These are phyloP conservation scores for Abelmoschus esculentus DNA, from an alignment of 345 rosid species.

Conservation along the genomic window DNA sequence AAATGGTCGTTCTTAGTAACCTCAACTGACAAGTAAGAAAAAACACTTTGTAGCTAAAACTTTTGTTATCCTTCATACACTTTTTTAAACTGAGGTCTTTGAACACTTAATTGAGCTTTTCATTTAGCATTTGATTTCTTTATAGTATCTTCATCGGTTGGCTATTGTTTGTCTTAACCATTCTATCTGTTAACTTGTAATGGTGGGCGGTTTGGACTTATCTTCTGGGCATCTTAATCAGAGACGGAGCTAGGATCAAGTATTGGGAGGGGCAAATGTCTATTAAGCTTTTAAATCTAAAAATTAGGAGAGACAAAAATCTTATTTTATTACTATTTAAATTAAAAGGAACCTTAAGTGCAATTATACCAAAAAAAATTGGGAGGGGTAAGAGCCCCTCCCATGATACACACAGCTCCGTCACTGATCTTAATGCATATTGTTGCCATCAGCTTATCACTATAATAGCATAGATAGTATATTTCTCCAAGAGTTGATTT, in stretches of 20 bases:
- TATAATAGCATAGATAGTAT: not conserved
- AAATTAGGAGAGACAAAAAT: too few species aligned
- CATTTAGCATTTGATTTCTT: not conserved
- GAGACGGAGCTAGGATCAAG: too few species aligned
- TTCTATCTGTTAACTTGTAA: not conserved
- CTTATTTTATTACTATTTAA: too few species aligned
- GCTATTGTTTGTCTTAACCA: not conserved
- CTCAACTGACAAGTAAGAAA: not conserved
- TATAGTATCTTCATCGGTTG: not conserved
- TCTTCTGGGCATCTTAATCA: not conserved
- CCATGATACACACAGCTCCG: too few species aligned
- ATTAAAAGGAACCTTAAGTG: too few species aligned
- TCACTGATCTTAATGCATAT: not conserved
- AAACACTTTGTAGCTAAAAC: not conserved
- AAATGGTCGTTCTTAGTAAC: not conserved
- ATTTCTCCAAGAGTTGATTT: not conserved
- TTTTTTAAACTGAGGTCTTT: constrained; percentile 1
- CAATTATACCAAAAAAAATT: too few species aligned
- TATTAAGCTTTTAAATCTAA: too few species aligned
- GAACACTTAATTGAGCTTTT: not conserved
- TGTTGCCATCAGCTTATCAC: not conserved
- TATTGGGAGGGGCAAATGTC: too few species aligned
- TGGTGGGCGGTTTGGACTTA: too few species aligned
- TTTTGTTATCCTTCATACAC: not conserved
- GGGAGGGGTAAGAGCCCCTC: too few species aligned